phyloP scores from a whole-genome alignment of 148 eudicot genomes.

The Chenopodium suecicum region DNA sequence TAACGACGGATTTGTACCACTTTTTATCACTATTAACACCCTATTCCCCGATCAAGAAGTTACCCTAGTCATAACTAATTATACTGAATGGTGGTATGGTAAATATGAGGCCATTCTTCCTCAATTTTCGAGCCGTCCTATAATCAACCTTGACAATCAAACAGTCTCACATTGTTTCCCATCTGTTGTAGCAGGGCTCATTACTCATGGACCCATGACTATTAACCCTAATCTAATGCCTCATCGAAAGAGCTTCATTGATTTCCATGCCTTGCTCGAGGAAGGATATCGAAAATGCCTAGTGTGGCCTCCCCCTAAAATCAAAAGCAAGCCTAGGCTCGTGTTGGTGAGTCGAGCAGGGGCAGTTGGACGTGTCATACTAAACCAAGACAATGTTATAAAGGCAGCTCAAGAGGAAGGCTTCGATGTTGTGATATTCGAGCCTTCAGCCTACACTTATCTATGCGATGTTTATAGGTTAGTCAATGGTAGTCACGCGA shows the following conservation, averaged over 20 bases:
- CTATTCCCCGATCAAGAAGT: conserved; percentile 40
- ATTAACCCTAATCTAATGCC: conserved; percentile 40
- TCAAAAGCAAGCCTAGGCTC: conserved; percentile 37
- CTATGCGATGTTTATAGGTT: conserved; percentile 40
- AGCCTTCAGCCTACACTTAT: conserved; percentile 39
- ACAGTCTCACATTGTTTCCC: conserved; percentile 51
- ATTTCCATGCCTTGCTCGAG: conserved; percentile 39
- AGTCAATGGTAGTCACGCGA: conserved; percentile 39
- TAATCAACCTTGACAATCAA: conserved; percentile 51
- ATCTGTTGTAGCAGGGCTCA: conserved; percentile 38
- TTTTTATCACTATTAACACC: conserved; percentile 46
- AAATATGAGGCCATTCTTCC: conserved; percentile 46
- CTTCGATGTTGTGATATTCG: conserved; percentile 46
- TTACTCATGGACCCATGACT: conserved; percentile 57
- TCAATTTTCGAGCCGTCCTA: conserved; percentile 36
- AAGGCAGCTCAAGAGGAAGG: conserved; percentile 44
- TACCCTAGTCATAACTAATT: conserved; percentile 42
- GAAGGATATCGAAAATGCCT: conserved; percentile 28
- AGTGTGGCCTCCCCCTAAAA: conserved; percentile 33
- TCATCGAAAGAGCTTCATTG: conserved; percentile 33
- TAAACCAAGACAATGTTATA: conserved; percentile 42
- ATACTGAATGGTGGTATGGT: conserved; percentile 47
- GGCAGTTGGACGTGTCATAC: conserved; percentile 38
- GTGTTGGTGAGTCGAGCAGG: conserved; percentile 43
- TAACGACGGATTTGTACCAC: conserved; percentile 52